Evolutionary conservation across 2,329 filamentous ascomycete species (phyloP).

Genomic region (Ophiobolus disseminans): DNA sequence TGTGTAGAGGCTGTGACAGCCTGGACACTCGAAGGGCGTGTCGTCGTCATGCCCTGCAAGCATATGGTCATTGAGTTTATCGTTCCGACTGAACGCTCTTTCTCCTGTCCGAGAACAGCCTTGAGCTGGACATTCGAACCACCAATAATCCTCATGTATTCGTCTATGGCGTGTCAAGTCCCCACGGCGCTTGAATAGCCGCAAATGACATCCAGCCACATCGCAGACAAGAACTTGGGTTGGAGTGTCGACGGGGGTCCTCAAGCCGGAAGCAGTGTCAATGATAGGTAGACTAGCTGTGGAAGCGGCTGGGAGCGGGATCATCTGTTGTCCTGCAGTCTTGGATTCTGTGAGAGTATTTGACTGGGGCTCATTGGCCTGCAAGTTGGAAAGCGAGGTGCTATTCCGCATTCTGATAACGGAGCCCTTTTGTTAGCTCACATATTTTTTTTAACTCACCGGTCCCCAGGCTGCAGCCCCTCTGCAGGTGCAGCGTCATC

Average conservation of each 20-base stretch:
- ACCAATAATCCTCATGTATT: neutral
- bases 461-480: slow-evolving; percentile 12
- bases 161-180: slow-evolving; percentile 11
- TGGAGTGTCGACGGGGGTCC: neutral
- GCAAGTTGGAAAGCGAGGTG: too few species aligned
- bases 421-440: slow-evolving; percentile 27
- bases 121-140: slow-evolving; percentile 8
- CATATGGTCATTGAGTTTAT: slow-evolving; percentile 23
- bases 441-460: slow-evolving; percentile 33
- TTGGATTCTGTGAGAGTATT: too few species aligned
- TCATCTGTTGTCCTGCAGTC: too few species aligned
- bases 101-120: slow-evolving; percentile 7
- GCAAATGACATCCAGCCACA: slow-evolving; percentile 1
- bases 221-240: neutral
- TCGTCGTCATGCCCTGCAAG: slow-evolving; percentile 18
- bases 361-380: too few species aligned
- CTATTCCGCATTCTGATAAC: neutral
- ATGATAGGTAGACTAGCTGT: too few species aligned
- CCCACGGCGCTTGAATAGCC: slow-evolving; percentile 11
- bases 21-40: slow-evolving; percentile 7
- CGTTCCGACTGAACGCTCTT: slow-evolving; percentile 12
- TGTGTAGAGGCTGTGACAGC: neutral
- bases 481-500: slow-evolving; percentile 3
- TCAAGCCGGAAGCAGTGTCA: too few species aligned
- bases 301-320: too few species aligned